Percentiles rank a stretch among this genome's conserved stretches.
phyloP scores from a whole-genome alignment of 352 stramenopile species.

The Pythium rhizo-oryzae region DNA sequence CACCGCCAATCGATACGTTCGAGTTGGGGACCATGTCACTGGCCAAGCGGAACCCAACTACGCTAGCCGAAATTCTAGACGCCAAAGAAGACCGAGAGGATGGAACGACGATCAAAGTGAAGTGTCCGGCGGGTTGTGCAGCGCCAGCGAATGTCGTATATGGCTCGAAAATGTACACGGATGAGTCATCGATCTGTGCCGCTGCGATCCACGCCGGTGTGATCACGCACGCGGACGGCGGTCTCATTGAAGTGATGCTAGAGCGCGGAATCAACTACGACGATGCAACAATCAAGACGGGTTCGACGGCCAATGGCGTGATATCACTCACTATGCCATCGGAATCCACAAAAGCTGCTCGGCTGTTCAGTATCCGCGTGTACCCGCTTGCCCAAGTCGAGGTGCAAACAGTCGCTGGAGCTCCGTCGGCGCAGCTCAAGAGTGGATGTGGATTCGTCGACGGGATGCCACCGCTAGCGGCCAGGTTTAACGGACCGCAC shows the following conservation, averaged over 20 bases:
- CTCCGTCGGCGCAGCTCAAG: conserved; percentile 77
- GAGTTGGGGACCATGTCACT: conserved; percentile 69
- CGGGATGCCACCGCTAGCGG: conserved; percentile 78
- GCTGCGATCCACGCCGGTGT: conserved; percentile 91
- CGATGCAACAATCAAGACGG: conserved; percentile 25
- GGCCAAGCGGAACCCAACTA: conserved; percentile 23
- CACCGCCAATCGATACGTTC: conserved; percentile 82
- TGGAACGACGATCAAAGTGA: conserved; percentile 86
- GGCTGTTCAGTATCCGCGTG: conserved; percentile 57
- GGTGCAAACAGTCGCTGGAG: conserved; percentile 92
- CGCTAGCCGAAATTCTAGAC: conserved; percentile 25
- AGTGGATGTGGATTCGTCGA: conserved; percentile 89
- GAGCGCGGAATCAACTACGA: conserved; percentile 48
- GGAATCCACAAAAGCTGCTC: conserved; percentile 30
- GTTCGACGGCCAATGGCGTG: conserved; percentile 61
- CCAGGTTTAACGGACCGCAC: conserved; percentile 69
- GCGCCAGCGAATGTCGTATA: conserved; percentile 45
- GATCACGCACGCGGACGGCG: conserved; percentile 43
- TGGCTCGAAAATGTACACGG: conserved; percentile 83
- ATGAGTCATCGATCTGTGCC: conserved; percentile 89
- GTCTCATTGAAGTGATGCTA: conserved; percentile 76
- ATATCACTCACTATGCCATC: conserved; percentile 50
- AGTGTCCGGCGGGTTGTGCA: conserved; percentile 70
- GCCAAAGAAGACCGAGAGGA: conserved; percentile 89
- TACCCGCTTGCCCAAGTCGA: conserved; percentile 64